phyloP scores from a whole-genome alignment of 352 stramenopile genomes.

The Nothophytophthora sp. region DNA sequence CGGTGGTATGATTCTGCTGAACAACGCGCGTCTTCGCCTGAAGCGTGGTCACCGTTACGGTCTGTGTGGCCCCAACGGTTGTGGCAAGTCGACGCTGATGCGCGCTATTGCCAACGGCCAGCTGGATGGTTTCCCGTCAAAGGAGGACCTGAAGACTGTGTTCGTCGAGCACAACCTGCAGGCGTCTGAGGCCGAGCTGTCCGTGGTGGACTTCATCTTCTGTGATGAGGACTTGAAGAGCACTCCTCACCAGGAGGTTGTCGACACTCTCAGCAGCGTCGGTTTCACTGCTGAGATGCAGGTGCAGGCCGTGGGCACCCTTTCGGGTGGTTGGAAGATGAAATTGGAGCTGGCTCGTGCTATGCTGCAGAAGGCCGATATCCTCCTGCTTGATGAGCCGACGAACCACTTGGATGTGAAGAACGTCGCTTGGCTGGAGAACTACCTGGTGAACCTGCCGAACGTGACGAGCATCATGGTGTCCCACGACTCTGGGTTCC shows the following conservation, averaged over 20 bases:
- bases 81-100: slow-evolving; percentile 97
- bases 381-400: slow-evolving; percentile 96
- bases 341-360: slow-evolving; percentile 94
- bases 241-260: slow-evolving; percentile 86
- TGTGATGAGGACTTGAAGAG: slow-evolving; percentile 91
- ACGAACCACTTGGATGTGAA: slow-evolving; percentile 96
- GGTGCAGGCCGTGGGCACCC: slow-evolving; percentile 86
- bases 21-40: slow-evolving; percentile 90
- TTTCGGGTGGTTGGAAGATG: slow-evolving; percentile 97
- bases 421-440: slow-evolving; percentile 92
- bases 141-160: slow-evolving; percentile 94
- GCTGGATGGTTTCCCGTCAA: slow-evolving; percentile 96
- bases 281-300: slow-evolving; percentile 96
- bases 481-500: slow-evolving; percentile 96
- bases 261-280: slow-evolving; percentile 91
- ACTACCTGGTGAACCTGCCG: slow-evolving; percentile 87
- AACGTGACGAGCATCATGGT: slow-evolving; percentile 95
- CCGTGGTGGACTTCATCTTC: slow-evolving; percentile 86
- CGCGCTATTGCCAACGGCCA: slow-evolving; percentile 96
- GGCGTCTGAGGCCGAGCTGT: slow-evolving; percentile 86
- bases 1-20: slow-evolving; percentile 92
- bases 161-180: slow-evolving; percentile 98
- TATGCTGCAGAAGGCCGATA: slow-evolving; percentile 95
- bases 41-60: slow-evolving; percentile 94
- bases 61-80: slow-evolving; percentile 93